A percentile compares a stretch with the other conserved stretches of the same genome.
These are phyloP conservation scores for Musa schizocarpa DNA, from an alignment of 176 grass and related monocot species.

Conservation along the genomic window DNA sequence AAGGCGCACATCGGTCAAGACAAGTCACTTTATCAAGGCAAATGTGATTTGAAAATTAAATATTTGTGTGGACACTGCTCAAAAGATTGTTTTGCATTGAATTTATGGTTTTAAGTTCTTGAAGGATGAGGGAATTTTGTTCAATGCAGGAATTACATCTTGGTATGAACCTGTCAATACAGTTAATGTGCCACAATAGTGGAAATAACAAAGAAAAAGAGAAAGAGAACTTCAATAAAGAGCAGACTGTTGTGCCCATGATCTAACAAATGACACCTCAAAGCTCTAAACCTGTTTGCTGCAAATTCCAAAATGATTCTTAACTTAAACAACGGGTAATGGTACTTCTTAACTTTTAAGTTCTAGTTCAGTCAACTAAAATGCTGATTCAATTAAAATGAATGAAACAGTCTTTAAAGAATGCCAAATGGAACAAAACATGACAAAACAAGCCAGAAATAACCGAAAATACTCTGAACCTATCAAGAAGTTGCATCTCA, in stretches of 20 bases:
- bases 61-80: too few species aligned
- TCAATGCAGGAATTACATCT: background rate
- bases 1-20: background rate
- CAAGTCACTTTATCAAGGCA: background rate
- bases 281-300: background rate
- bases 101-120: too few species aligned
- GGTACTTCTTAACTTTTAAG: background rate
- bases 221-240: background rate
- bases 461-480: background rate
- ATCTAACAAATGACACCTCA: background rate
- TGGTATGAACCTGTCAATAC: background rate
- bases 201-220: background rate
- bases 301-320: background rate
- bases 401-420: background rate
- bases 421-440: background rate
- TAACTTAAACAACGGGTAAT: background rate
- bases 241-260: background rate
- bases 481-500: background rate
- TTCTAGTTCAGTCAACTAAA: background rate
- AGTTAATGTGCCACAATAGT: too few species aligned
- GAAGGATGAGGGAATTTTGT: too few species aligned
- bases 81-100: too few species aligned
- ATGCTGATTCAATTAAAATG: background rate
- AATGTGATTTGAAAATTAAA: background rate
- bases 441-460: background rate